Evolutionary conservation across 768 basidiomycete species (phyloP), one percentile per base, ranked within the genome.

Genomic region (Coprinellus aureogranulatus): DNA sequence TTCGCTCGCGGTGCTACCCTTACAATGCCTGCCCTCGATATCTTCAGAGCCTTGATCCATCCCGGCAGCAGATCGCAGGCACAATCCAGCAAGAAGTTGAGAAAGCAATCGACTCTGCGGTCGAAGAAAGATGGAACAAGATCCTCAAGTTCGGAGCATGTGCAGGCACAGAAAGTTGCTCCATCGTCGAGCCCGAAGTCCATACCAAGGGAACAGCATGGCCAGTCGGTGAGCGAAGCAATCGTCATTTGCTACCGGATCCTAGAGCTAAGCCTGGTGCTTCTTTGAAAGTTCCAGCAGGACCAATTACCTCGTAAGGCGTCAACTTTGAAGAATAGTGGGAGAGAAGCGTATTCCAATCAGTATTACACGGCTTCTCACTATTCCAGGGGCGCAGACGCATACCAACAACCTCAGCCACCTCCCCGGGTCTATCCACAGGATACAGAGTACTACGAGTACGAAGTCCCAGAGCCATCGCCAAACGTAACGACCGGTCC

Each of bases 1-100:
- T 34, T 34, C 34, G 34, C 34, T 34, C 34, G 34, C 34, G 34
- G 34, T 34, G 14, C 34, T 6, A 34, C 34, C 34, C 14, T 16
- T 31, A 51, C 18, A 11, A 51, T 51, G 49, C 49, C 49, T 28
- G 49, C 49, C 49, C 49, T 51, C 49, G 49, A 51, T 22, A 51
- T 51, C 27, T 20, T 51, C 49, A 51, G 49, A 51, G 49, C 49
- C 11, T 51, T 30, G 49, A 34, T 51, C 30, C 11, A 34, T 30
- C 49, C 49, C 18, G 49, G 49, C 27, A 51, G 27, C 27, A 51
- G 23, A 51, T 51, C 31, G 4, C 49, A 51, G 28, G n/a, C 27
- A 18, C 16, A 14, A 23, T 22, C 22, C 14, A 18, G 31, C 11
- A 51, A 51, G 49, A 51, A 51, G 49, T 20, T 51, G 28, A 25